Base-by-base conservation (phyloP, 2,329 filamentous ascomycete species). In the Phialophora tarda region DNA sequence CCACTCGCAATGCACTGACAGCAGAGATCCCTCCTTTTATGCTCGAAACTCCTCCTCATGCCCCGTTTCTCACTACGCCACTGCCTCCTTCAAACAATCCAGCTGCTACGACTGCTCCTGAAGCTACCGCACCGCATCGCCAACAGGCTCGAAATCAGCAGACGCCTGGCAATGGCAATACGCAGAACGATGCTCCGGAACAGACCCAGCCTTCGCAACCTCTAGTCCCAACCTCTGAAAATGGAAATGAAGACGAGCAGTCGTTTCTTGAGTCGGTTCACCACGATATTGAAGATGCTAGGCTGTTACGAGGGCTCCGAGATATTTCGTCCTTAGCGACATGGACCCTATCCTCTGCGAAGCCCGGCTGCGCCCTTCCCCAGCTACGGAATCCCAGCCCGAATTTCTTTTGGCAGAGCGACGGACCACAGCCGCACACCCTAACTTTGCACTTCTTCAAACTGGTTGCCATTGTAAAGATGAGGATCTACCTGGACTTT, bases 401-500 rank as follows among this genome's bases (percentile, higher is more conserved):
- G 0, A 74, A 77, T 4, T 81, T 84, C 38, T 89, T 87, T 78
- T 89, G 87, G 87, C 87, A 89, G 75, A 88, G 86, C 11, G 87
- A 89, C 73, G 87, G 87, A 2, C 87, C 87, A 0, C 87, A 89
- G 68, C 87, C 87, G 2, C 87, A 89, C 73, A 84, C 84, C 8
- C 79, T 89, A 12, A 88, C 85, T 63, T 82, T 89, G 2, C 87
- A 89, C 82, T 82, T 91, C 84, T 74, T 86, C 75, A 80, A 87
- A 78, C 71, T 85, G 69, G 74, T 84, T 71, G 72, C 82, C 63
- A 70, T 88, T 76, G 71, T 85, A 71, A 75, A 83, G 71, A 73
- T 86, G 77, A 67, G 83, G 73, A 70, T 85, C 58, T 79, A 90
- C 72, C 88, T 99, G 53, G 93, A 99, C 80, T 97, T 96, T 78